Percentiles rank a stretch among this genome's conserved stretches.
Conservation (phyloP, 805 yeast species). For the Jamesozyma gamospora region DNA sequence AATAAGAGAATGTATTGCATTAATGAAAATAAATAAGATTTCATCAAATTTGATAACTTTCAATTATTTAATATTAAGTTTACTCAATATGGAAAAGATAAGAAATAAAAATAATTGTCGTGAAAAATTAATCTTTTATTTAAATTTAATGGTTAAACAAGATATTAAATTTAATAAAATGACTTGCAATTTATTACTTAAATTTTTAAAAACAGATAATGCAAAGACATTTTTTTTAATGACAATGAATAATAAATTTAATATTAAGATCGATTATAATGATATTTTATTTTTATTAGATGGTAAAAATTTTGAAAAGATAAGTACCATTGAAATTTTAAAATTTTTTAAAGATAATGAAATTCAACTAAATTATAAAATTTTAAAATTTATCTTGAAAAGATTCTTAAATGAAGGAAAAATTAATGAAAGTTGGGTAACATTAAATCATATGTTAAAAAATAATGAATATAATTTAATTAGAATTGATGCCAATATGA, state of each 20-base stretch:
- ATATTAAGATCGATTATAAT: conserved; percentile 27
- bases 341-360: conserved; percentile 17
- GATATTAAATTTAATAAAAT: conserved; percentile 27
- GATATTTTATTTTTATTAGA: neutral
- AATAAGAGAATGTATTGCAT: conserved; percentile 32
- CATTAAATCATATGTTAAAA: conserved; percentile 14
- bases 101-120: conserved; percentile 22
- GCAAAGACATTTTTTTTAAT: conserved; percentile 28
- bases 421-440: conserved; percentile 24
- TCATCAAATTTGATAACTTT: conserved; percentile 32
- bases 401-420: conserved; percentile 23
- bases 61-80: conserved; percentile 29
- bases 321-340: conserved; percentile 24
- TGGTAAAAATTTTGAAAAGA: conserved; percentile 9
- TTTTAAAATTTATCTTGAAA: conserved; percentile 21
- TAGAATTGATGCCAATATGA: conserved; percentile 9
- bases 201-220: conserved; percentile 26
- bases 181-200: conserved; percentile 32
- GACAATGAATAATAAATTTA: conserved; percentile 23
- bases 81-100: conserved; percentile 22
- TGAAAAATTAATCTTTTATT: conserved; percentile 21
- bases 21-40: conserved; percentile 31
- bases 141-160: conserved; percentile 26
- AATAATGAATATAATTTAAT: neutral
- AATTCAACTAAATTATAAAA: conserved; percentile 19